A percentile compares a stretch with the other conserved stretches of the same genome.
Conservation (phyloP, 306 rosid species). For the Arachis hypogaea region DNA sequence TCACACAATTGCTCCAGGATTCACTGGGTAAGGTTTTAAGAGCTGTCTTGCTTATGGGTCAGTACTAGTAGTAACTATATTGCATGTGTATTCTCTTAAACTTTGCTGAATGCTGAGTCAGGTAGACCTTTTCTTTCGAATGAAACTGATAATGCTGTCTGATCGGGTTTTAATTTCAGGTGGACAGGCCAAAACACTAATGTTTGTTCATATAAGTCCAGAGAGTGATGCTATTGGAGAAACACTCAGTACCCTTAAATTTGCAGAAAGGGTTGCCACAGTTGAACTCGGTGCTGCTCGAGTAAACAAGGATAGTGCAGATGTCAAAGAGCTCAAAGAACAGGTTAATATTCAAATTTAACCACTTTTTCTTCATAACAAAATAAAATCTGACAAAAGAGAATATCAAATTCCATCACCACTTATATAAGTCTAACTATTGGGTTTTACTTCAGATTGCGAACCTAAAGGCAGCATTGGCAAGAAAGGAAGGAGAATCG, state of each 20-base stretch:
- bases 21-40: slow-evolving; percentile 80
- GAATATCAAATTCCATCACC: not conserved
- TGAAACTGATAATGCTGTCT: slow-evolving; percentile 27
- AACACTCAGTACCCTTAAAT: slow-evolving; percentile 89
- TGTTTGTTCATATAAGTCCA: slow-evolving; percentile 98
- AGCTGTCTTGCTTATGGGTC: not conserved
- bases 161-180: slow-evolving; percentile 56
- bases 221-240: slow-evolving; percentile 89
- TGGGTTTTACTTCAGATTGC: slow-evolving; percentile 62
- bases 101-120: not conserved
- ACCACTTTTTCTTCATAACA: not conserved
- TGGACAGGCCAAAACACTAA: slow-evolving; percentile 94
- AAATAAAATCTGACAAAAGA: not conserved
- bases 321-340: slow-evolving; percentile 91
- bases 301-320: slow-evolving; percentile 83
- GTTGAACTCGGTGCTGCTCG: slow-evolving; percentile 96
- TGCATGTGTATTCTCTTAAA: slow-evolving; percentile 2
- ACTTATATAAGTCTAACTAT: slow-evolving; percentile 19
- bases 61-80: not conserved
- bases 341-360: slow-evolving; percentile 57
- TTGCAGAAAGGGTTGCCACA: slow-evolving; percentile 97
- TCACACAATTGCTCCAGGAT: slow-evolving; percentile 95
- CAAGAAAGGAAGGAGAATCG: slow-evolving; percentile 75
- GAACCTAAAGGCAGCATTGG: slow-evolving; percentile 75
- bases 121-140: not conserved